A percentile compares a stretch with the other conserved stretches of the same genome.
Evolutionary conservation across 2,329 filamentous ascomycete genomes (phyloP).

Genomic region (Tolypocladium pustulatum): DNA sequence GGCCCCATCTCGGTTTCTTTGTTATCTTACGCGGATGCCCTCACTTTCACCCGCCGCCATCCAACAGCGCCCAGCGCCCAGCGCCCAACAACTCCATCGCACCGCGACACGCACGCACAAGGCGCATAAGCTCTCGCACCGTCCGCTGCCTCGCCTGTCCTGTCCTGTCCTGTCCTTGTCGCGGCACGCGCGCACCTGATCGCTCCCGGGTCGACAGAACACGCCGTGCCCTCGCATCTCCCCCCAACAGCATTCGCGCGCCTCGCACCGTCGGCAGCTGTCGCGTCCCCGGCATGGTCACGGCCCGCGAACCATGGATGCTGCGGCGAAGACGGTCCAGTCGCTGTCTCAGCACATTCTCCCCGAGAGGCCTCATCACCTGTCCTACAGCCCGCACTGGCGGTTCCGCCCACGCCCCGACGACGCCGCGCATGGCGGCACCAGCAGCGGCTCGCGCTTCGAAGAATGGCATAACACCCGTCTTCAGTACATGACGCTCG

Average conservation of each 20-base stretch:
- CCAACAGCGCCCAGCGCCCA: not conserved
- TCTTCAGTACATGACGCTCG: conserved; percentile 46
- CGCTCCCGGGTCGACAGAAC: not conserved
- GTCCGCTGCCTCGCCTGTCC: not conserved
- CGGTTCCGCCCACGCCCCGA: conserved; percentile 34
- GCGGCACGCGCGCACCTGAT: not conserved
- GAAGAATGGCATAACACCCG: conserved; percentile 39
- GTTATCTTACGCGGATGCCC: not conserved
- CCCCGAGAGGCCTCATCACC: conserved; percentile 41
- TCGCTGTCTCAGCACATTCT: conserved; percentile 40
- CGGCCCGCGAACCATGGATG: conserved; percentile 42
- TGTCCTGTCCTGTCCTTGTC: no score
- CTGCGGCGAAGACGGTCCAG: conserved; percentile 46
- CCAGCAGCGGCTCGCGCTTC: conserved; percentile 19
- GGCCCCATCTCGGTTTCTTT: not conserved
- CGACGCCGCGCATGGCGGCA: conserved; percentile 17
- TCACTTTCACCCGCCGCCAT: not conserved
- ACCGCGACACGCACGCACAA: not conserved
- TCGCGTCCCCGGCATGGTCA: conserved; percentile 22
- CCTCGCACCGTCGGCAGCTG: conserved; percentile 10
- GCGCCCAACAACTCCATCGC: not conserved
- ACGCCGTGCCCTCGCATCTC: not conserved
- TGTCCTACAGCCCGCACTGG: conserved; percentile 36
- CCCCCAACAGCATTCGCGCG: not conserved
- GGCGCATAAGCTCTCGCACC: not conserved